These are phyloP conservation scores for Rehmannia glutinosa DNA, from an alignment of 257 asterid species.

Conservation along the genomic window DNA sequence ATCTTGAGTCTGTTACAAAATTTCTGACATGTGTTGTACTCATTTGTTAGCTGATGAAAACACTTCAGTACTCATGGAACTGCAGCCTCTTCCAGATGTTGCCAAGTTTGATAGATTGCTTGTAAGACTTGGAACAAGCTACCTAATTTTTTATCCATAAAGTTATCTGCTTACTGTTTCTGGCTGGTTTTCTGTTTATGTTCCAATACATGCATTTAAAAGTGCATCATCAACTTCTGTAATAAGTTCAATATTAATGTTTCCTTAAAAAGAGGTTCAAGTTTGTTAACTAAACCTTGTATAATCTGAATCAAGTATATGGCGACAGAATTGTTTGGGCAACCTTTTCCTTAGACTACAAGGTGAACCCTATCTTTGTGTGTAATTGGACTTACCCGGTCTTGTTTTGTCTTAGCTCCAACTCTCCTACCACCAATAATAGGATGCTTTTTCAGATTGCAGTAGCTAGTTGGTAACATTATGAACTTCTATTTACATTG, in stretches of 20 bases:
- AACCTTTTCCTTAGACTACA: slow-evolving; percentile 9
- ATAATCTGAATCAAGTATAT: not conserved
- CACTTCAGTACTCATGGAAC: slow-evolving; percentile 40
- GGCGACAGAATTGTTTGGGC: not conserved
- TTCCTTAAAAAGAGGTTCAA: not conserved
- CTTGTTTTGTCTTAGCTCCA: not conserved
- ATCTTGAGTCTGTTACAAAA: not conserved
- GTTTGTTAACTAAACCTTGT: not conserved
- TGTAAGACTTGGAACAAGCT: slow-evolving; percentile 49
- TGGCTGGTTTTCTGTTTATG: not conserved
- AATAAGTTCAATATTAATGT: not conserved
- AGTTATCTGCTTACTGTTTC: slow-evolving; percentile 8
- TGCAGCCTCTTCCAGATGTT: slow-evolving; percentile 54
- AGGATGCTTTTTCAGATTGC: not conserved
- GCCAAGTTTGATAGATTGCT: slow-evolving; percentile 72
- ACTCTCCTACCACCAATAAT: not conserved
- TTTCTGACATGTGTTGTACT: slow-evolving; percentile 14
- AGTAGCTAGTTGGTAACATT: not conserved
- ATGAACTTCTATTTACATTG: not conserved
- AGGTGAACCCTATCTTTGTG: not conserved
- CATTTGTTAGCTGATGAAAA: slow-evolving; percentile 35
- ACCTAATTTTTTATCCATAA: slow-evolving; percentile 4
- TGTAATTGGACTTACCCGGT: not conserved
- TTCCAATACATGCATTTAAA: not conserved
- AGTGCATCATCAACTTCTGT: not conserved